Evolutionary conservation across 805 yeast genomes (phyloP), one percentile per base, ranked within the genome.

Genomic region (Starmera dryadoides): DNA sequence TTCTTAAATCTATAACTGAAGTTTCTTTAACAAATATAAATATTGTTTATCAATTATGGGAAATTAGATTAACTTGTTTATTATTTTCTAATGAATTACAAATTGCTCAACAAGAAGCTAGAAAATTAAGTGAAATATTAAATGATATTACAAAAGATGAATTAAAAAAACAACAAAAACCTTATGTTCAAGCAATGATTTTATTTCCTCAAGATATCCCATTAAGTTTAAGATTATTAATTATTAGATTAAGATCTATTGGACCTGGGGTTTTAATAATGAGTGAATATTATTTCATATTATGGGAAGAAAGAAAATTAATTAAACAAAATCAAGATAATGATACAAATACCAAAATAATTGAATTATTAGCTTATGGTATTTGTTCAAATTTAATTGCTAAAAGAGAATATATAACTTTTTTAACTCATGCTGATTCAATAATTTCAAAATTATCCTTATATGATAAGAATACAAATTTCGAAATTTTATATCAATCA

Each of bases 331-430:
- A 35, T 10, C 10, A 29, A 18, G 19, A n/a, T 4, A 26, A 40
- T 1, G 26, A 35, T 25, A 25, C 28, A 9, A 12, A 25, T 25
- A 25, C 12, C 11, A 33, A 35, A 19, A 26, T 37, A 5, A 16
- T 47, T 9, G 40, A 41, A 23, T 31, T 46, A 2, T 16, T 53
- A 2, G 44, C 52, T 17, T 48, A 46, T 35, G 50, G 48, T 5
- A 34, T 56, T 5, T 47, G 53, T 15, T 49, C 56, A 5, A 41
- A 49, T 16, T 39, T 55, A n/a, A 51, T 56, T 21, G 57, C 54
- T 3, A 55, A 53, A 39, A 48, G 58, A 39, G 56, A 56, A 33
- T 56, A 56, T 30, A 38, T 44, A 1, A 51, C 58, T 2, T 53
- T 49, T 42, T 38, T 55, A 18, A 48, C 58, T 0, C 46, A 48